phyloP scores from a whole-genome alignment of 2,329 filamentous ascomycete genomes.

The Stromatinia cepivora region DNA sequence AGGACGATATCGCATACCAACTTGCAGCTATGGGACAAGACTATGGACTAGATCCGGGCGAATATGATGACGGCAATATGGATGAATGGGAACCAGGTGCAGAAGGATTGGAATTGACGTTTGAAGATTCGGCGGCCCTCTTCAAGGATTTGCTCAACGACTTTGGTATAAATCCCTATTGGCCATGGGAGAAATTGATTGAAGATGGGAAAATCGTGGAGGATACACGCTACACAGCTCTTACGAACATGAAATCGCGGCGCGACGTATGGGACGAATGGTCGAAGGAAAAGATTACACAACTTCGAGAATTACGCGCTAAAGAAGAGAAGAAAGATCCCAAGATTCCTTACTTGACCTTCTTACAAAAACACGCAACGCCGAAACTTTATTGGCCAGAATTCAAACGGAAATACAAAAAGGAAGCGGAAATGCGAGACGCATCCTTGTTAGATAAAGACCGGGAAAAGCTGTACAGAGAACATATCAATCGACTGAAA shows the following conservation, averaged over 20 bases:
- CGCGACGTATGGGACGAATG: conserved; percentile 83
- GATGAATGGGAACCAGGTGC: conserved; percentile 69
- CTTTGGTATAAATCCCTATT: conserved; percentile 79
- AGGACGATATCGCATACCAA: conserved; percentile 93
- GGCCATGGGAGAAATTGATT: conserved; percentile 85
- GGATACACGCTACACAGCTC: conserved; percentile 81
- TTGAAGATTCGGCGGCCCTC: conserved; percentile 72
- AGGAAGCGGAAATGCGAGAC: conserved; percentile 78
- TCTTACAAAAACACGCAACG: conserved; percentile 79
- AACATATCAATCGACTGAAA: conserved; percentile 68
- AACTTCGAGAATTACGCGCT: conserved; percentile 69
- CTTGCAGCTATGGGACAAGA: conserved; percentile 84
- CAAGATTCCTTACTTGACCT: conserved; percentile 74
- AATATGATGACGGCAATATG: conserved; percentile 67
- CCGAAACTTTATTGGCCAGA: conserved; percentile 97
- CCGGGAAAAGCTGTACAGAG: conserved; percentile 76
- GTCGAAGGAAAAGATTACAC: conserved; percentile 73
- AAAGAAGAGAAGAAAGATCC: conserved; percentile 81
- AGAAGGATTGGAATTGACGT: conserved; percentile 68
- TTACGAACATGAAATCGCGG: conserved; percentile 77
- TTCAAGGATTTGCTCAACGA: conserved; percentile 89
- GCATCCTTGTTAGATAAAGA: conserved; percentile 71
- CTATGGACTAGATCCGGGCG: conserved; percentile 75
- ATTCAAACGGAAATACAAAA: conserved; percentile 88
- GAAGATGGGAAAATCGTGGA: conserved; percentile 80